A percentile compares a stretch with the other conserved stretches of the same genome.
These are phyloP conservation scores for Saturnispora galanensis DNA, from an alignment of 805 yeast genomes.

Conservation along the genomic window DNA sequence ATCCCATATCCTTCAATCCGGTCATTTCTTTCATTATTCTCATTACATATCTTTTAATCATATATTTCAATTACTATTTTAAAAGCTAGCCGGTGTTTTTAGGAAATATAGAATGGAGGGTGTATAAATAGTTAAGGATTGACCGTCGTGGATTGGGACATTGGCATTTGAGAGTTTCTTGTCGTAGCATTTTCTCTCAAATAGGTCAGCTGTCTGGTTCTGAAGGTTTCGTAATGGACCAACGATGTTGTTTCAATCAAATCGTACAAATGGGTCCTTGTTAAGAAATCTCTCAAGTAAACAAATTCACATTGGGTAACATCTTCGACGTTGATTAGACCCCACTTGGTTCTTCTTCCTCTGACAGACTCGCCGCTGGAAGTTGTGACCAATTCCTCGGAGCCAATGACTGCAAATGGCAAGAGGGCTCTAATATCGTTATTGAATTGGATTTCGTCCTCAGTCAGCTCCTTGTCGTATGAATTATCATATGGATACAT, in stretches of 20 bases:
- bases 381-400: slow-evolving; percentile 60
- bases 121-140: background rate
- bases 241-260: slow-evolving; percentile 85
- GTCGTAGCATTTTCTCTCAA: slow-evolving; percentile 79
- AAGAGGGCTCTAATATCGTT: slow-evolving; percentile 64
- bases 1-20: background rate
- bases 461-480: slow-evolving; percentile 35
- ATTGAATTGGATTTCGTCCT: slow-evolving; percentile 65
- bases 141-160: slow-evolving; percentile 6
- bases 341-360: slow-evolving; percentile 93
- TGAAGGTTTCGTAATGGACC: slow-evolving; percentile 84
- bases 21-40: slow-evolving; percentile 1
- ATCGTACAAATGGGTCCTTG: slow-evolving; percentile 92
- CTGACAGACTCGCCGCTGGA: slow-evolving; percentile 73
- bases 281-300: slow-evolving; percentile 84
- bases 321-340: slow-evolving; percentile 86
- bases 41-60: background rate
- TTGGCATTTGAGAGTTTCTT: slow-evolving; percentile 26
- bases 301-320: slow-evolving; percentile 93
- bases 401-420: slow-evolving; percentile 93
- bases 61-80: background rate
- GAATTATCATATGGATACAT: slow-evolving; percentile 70
- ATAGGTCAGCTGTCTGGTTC: slow-evolving; percentile 88
- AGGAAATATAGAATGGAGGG: no score
- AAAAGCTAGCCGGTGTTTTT: background rate